These are phyloP conservation scores for Nematodospora anomalae DNA, from an alignment of 1,139 yeast genomes.

Conservation along the genomic window DNA sequence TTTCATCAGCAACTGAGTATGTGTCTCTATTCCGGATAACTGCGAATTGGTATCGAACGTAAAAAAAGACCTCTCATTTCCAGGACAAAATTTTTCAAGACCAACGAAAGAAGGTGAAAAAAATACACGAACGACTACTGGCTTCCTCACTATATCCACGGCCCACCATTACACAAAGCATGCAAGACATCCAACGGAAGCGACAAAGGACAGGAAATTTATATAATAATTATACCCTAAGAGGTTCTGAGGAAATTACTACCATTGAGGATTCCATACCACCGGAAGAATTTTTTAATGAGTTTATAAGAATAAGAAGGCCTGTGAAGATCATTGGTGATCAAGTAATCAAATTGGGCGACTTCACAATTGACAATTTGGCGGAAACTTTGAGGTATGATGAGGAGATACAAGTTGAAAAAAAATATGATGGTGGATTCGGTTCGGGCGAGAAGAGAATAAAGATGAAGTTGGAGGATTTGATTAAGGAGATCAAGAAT, in stretches of 20 bases:
- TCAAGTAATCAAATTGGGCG: conserved; percentile 17
- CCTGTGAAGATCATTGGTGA: conserved; percentile 34
- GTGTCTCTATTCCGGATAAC: no score
- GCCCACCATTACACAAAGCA: background rate
- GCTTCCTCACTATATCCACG: no score
- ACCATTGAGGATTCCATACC: background rate
- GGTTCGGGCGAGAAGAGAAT: conserved; percentile 60
- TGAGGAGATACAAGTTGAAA: conserved; percentile 52
- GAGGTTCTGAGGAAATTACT: conserved; percentile 1
- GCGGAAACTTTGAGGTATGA: conserved; percentile 30
- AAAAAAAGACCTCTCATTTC: background rate
- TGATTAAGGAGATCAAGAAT: conserved; percentile 37
- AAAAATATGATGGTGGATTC: conserved; percentile 56
- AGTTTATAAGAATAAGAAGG: conserved; percentile 32
- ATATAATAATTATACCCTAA: conserved; percentile 1
- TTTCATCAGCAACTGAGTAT: no score
- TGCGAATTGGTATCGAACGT: no score
- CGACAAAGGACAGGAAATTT: conserved; percentile 5
- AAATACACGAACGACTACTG: no score
- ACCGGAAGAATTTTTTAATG: conserved; percentile 23
- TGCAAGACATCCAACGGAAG: background rate
- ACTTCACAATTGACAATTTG: conserved; percentile 38
- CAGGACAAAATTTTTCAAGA: background rate
- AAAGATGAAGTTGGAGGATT: conserved; percentile 47
- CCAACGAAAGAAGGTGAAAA: no score